Percentiles rank a stretch among this genome's conserved stretches.
Conservation (phyloP, 257 asterid genomes). For the Przewalskia tangutica region DNA sequence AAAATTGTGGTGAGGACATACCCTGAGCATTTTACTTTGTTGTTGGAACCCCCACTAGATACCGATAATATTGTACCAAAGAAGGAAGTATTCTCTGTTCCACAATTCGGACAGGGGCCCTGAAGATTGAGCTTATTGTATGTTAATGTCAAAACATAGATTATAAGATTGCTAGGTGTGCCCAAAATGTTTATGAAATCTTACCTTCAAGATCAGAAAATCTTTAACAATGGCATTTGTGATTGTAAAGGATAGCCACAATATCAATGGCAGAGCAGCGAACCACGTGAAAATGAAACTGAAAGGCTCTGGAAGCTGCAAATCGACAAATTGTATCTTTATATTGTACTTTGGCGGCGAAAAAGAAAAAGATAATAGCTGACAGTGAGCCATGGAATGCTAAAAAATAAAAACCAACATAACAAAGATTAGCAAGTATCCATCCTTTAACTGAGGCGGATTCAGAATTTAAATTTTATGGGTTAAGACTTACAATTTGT, state of each 20-base stretch:
- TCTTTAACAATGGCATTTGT: constrained; percentile 65
- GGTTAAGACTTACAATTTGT: no score
- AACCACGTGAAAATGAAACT: constrained; percentile 98
- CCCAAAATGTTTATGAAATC: background rate
- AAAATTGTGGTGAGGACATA: constrained; percentile 15
- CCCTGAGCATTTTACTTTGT: constrained; percentile 66
- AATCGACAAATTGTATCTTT: background rate
- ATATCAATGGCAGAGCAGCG: constrained; percentile 76
- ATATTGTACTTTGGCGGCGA: background rate
- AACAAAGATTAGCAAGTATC: background rate
- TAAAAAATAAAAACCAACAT: no score
- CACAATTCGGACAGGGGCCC: constrained; percentile 99
- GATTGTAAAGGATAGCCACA: constrained; percentile 63
- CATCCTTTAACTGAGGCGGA: background rate
- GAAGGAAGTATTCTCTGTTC: constrained; percentile 87
- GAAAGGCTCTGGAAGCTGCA: constrained; percentile 99
- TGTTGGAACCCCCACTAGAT: constrained; percentile 72
- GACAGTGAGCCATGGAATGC: background rate
- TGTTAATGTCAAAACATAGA: background rate
- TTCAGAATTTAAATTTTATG: no score
- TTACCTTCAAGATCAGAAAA: constrained; percentile 70
- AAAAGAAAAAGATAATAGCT: background rate
- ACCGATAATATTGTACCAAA: constrained; percentile 85
- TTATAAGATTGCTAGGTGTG: background rate
- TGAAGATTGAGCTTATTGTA: constrained; percentile 19